Conservation (phyloP, 2,329 filamentous ascomycete species). For the Neonectria faginata region DNA sequence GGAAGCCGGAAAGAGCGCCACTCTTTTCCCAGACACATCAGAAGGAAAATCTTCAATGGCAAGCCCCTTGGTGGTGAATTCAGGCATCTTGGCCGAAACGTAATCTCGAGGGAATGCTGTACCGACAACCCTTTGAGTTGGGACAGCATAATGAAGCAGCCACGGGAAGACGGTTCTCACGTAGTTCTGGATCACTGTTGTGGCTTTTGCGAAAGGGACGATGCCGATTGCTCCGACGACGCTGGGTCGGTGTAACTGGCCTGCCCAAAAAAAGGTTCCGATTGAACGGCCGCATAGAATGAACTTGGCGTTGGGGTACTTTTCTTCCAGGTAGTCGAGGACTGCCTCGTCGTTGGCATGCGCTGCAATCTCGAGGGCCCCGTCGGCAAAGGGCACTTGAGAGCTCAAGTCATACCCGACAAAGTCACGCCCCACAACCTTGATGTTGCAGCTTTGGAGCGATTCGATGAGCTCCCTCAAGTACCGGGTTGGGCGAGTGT, state of each 20-base stretch:
- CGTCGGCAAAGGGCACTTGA: constrained; percentile 10
- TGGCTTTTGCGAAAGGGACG: constrained; percentile 8
- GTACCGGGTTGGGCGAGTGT: constrained; percentile 15
- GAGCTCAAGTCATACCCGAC: constrained; percentile 24
- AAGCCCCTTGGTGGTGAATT: constrained; percentile 10
- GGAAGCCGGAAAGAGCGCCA: constrained; percentile 7
- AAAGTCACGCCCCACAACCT: constrained; percentile 20
- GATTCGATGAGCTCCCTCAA: constrained; percentile 13
- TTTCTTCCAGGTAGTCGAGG: neutral
- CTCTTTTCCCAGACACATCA: constrained; percentile 5
- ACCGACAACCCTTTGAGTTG: neutral
- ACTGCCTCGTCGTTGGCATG: constrained; percentile 14
- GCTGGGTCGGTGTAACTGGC: constrained; percentile 4
- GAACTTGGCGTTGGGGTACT: constrained; percentile 6
- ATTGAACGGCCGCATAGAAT: constrained; percentile 23
- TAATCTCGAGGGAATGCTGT: constrained; percentile 1
- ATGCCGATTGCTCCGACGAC: constrained; percentile 19
- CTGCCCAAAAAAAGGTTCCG: constrained; percentile 19
- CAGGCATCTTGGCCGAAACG: constrained; percentile 1
- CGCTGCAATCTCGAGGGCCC: constrained; percentile 17
- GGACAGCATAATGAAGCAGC: neutral
- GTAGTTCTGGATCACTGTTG: neutral
- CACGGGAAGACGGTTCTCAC: neutral
- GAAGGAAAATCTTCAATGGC: neutral
- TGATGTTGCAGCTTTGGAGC: constrained; percentile 10